Percentiles rank a stretch among this genome's conserved stretches.
phyloP scores from a whole-genome alignment of 2,329 filamentous ascomycete species.

The Sporothrix brunneoviolacea region DNA sequence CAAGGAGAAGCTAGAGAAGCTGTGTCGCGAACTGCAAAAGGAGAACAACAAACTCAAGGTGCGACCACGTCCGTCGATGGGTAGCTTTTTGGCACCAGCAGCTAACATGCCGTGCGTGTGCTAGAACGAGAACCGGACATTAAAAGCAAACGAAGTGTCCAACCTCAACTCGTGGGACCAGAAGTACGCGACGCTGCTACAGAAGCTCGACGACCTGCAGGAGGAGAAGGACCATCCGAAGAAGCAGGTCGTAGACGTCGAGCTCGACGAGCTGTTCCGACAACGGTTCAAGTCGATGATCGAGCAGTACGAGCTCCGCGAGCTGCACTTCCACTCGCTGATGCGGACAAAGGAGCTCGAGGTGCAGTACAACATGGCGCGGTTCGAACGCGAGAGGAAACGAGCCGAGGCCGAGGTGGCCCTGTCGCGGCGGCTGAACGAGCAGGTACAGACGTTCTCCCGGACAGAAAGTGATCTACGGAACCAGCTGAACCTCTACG shows the following conservation, averaged over 20 bases:
- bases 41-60: constrained; percentile 99
- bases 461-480: constrained; percentile 92
- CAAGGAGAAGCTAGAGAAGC: constrained; percentile 94
- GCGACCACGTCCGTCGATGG: background rate
- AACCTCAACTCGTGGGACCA: constrained; percentile 79
- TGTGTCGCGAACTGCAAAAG: constrained; percentile 87
- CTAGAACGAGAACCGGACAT: constrained; percentile 88
- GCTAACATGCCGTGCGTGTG: background rate
- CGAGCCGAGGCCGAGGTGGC: constrained; percentile 73
- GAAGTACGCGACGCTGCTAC: constrained; percentile 71
- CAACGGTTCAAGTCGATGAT: constrained; percentile 88
- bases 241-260: constrained; percentile 73
- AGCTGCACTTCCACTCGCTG: constrained; percentile 86
- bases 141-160: constrained; percentile 78
- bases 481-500: constrained; percentile 95
- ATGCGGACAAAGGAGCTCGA: constrained; percentile 94
- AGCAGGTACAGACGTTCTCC: constrained; percentile 89
- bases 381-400: constrained; percentile 85
- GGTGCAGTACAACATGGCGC: constrained; percentile 83
- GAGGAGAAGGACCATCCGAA: constrained; percentile 78
- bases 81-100: background rate
- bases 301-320: constrained; percentile 92
- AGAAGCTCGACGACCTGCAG: constrained; percentile 82
- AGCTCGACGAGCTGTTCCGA: constrained; percentile 85
- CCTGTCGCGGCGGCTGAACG: constrained; percentile 77